Percentiles rank a stretch among this genome's conserved stretches.
phyloP scores from a whole-genome alignment of 176 grass and related monocot species.

The Aegilops sharonensis region DNA sequence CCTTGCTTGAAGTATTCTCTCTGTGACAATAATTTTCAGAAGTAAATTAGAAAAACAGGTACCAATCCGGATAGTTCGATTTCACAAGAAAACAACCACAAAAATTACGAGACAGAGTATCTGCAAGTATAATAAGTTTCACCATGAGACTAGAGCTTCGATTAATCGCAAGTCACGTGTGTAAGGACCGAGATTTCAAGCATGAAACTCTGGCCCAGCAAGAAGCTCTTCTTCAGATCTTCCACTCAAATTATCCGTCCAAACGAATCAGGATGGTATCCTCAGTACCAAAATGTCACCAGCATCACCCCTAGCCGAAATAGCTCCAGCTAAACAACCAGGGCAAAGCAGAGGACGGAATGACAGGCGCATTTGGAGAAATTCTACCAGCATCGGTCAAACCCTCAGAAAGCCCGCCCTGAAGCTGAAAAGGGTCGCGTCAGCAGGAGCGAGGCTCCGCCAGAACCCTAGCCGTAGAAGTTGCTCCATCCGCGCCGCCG shows the following conservation, averaged over 20 bases:
- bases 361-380: background rate
- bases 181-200: background rate
- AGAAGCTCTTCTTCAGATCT: background rate
- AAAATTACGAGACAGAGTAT: background rate
- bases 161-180: background rate
- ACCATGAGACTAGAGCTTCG: background rate
- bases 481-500: background rate
- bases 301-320: background rate
- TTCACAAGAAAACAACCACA: background rate
- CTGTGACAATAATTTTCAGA: conserved; percentile 43
- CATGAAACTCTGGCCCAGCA: background rate
- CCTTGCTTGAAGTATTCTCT: conserved; percentile 99
- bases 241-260: background rate
- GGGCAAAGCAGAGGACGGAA: background rate
- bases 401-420: background rate
- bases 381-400: background rate
- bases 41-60: background rate
- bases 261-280: background rate
- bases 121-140: conserved; percentile 1
- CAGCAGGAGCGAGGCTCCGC: background rate
- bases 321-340: background rate
- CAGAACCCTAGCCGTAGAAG: conserved; percentile 16
- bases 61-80: background rate
- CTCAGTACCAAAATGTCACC: background rate
- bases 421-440: background rate